These are phyloP conservation scores for Rhododendron vialii DNA, from an alignment of 148 eudicot genomes.

Conservation along the genomic window DNA sequence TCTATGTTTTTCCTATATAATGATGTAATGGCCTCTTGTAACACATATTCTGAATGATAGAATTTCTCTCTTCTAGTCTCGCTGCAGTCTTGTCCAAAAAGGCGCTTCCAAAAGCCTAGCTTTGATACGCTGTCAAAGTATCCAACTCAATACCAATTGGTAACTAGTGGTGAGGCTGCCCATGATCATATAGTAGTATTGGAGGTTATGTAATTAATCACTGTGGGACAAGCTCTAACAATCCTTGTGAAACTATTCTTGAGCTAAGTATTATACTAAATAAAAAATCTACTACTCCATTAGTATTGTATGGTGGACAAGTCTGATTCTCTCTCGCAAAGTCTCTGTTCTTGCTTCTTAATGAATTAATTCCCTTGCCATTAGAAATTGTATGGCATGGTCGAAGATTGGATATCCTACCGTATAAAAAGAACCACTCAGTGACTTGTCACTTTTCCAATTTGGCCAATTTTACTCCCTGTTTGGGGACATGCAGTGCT, in stretches of 20 bases:
- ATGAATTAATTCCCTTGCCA: conserved; percentile 5
- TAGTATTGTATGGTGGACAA: background rate
- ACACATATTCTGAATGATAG: no score
- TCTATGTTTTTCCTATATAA: no score
- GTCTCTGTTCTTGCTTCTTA: conserved; percentile 6
- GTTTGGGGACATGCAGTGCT: no score
- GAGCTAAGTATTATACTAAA: background rate
- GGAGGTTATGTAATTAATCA: background rate
- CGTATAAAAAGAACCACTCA: no score
- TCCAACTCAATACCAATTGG: background rate
- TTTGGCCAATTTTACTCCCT: no score
- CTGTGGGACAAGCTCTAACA: background rate
- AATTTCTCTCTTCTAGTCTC: no score
- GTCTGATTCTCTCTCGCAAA: background rate
- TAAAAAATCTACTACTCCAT: background rate
- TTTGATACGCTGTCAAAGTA: background rate
- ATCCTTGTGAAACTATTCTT: background rate
- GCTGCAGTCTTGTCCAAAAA: background rate
- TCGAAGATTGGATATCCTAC: conserved; percentile 91
- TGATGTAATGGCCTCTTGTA: no score
- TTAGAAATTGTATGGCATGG: conserved; percentile 98
- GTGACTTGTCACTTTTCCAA: no score
- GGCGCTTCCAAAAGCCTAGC: background rate
- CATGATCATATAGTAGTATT: background rate
- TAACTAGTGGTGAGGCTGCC: background rate